Evolutionary conservation across 202 grass and related monocot genomes (phyloP).

Genomic region (Cymbopogon flexuosus): DNA sequence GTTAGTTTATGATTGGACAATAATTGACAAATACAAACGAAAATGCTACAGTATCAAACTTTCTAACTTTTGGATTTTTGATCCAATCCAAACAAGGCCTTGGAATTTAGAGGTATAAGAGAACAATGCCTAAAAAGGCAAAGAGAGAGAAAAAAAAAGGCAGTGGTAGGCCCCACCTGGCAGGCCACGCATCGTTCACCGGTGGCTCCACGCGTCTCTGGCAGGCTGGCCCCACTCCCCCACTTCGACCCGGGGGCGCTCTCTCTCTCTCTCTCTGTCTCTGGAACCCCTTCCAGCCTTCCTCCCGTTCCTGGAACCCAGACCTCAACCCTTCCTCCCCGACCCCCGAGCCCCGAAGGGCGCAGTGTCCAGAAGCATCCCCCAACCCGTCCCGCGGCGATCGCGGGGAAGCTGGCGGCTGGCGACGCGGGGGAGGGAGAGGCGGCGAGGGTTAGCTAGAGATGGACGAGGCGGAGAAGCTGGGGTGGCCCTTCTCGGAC

Average conservation of each 20-base stretch:
- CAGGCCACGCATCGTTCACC: conserved; percentile 10
- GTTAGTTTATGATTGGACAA: no score
- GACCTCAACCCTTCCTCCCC: neutral
- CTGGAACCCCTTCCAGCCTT: neutral
- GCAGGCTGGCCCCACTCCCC: neutral
- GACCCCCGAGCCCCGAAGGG: neutral
- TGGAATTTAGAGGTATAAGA: no score
- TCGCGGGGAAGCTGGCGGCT: neutral
- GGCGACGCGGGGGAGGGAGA: neutral
- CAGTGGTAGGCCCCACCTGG: neutral
- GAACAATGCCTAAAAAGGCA: no score
- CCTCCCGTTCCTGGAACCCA: neutral
- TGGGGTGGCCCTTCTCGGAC: conserved; percentile 56
- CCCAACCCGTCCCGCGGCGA: conserved; percentile 2
- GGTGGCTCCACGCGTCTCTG: conserved; percentile 25
- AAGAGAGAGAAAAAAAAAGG: neutral
- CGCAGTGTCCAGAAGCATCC: conserved; percentile 40
- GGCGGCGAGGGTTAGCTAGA: conserved; percentile 15
- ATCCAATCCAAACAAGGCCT: no score
- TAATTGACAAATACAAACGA: no score
- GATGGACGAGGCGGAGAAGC: conserved; percentile 40
- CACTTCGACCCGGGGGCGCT: neutral
- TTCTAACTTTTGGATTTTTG: no score
- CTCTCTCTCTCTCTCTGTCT: neutral
- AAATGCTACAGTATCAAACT: no score